Base-by-base conservation (phyloP, 768 basidiomycete species). In the Kwoniella mangroviensis region DNA sequence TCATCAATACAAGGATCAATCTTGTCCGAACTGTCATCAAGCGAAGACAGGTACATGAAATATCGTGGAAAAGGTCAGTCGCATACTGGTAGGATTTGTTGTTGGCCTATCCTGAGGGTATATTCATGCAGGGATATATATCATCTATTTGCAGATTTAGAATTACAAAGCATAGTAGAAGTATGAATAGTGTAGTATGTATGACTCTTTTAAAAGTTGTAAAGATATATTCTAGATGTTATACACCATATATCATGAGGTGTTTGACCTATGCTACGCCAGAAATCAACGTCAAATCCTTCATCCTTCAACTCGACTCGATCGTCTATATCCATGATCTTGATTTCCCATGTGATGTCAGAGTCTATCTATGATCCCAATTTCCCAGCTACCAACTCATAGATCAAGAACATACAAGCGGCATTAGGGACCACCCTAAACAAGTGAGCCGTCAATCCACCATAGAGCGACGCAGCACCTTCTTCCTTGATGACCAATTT, bases 401-500 rank as follows among this genome's bases (percentile, higher is more conserved):
- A 98, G 79, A 97, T 94, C 70, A 89, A 90, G 84, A 91, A 99
- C 96, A 98, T 98, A 73, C 95, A 92, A 0, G 91, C 92, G 0
- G 96, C 96, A 75, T 99, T 99, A 7, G 96, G 96, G 3, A 99
- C 92, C 67, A 98, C 94, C 60, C 97, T 90, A 88, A 99, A 91
- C 67, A 99, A 86, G 82, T 98, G 97, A 0, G 97, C 94, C 64
- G 90, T 91, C 65, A 99, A 87, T 11, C 97, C 97, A 42, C 93
- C 91, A 76, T 99, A 98, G 21, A 98, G 81, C 4, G 91, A 89
- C 52, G 89, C 86, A 1, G 88, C 89, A 26, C 81, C 97, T 81
- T 99, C 97, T 81, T 99, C 97, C 3, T 88, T 88, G 51, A 96
- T 87, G 69, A 99, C 89, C 5, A 94, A 87, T 22, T 87, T 88